These are phyloP conservation scores for Mycena kentingensis DNA, from an alignment of 768 basidiomycete genomes.

Conservation along the genomic window DNA sequence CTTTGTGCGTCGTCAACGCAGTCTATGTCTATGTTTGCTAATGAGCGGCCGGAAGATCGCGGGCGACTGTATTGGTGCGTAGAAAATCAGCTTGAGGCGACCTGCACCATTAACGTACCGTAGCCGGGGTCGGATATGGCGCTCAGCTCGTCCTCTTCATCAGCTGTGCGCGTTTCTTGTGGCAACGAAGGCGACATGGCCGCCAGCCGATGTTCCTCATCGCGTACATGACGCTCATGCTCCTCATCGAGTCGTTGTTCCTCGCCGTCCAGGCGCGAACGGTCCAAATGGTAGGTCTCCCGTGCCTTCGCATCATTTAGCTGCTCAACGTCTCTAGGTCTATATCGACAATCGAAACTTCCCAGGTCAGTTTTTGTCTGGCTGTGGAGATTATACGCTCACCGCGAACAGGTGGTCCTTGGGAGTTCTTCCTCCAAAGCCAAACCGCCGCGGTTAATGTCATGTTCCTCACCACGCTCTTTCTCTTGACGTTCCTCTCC, in stretches of 20 bases:
- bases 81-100: slow-evolving; percentile 40
- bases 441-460: slow-evolving; percentile 45
- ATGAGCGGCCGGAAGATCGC: neutral
- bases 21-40: too few relatives aligned
- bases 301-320: neutral
- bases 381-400: too few relatives aligned
- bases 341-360: slow-evolving; percentile 46
- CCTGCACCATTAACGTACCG: too few relatives aligned
- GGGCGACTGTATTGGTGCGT: neutral
- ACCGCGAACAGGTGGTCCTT: slow-evolving; percentile 39
- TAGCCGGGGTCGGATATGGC: slow-evolving; percentile 46
- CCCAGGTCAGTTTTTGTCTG: slow-evolving; percentile 34
- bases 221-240: slow-evolving; percentile 39
- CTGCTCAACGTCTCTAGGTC: neutral
- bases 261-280: slow-evolving; percentile 42
- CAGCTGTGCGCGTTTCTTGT: slow-evolving; percentile 40
- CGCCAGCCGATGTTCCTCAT: slow-evolving; percentile 36
- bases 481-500: slow-evolving; percentile 44
- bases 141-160: slow-evolving; percentile 41
- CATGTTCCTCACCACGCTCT: slow-evolving; percentile 45
- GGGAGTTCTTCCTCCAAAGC: slow-evolving; percentile 44
- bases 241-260: slow-evolving; percentile 42
- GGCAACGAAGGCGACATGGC: slow-evolving; percentile 34
- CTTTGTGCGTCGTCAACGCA: slow-evolving; percentile 15
- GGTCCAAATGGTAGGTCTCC: slow-evolving; percentile 33